Evolutionary conservation across 306 rosid genomes (phyloP).

Genomic region (Cucurbita maxima): DNA sequence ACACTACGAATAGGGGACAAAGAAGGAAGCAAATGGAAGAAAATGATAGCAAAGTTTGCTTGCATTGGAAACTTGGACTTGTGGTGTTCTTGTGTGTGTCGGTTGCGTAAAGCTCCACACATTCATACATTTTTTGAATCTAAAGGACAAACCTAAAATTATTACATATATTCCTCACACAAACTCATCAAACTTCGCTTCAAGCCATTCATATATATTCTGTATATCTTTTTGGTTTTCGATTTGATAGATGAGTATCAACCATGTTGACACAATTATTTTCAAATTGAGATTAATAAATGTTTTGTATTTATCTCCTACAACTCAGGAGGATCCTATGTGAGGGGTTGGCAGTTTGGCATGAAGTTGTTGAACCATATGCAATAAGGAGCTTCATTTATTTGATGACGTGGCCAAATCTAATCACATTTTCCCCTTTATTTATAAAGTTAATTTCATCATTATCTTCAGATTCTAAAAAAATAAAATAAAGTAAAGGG

Average conservation of each 20-base stretch:
- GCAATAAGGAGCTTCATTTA: neutral
- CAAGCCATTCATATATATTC: neutral
- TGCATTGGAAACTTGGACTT: neutral
- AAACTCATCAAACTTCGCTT: neutral
- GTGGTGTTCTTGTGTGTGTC: neutral
- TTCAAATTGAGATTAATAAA: no score
- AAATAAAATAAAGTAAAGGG: neutral
- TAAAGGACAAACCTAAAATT: neutral
- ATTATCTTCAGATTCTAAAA: neutral
- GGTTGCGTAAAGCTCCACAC: slow-evolving; percentile 2
- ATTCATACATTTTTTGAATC: neutral
- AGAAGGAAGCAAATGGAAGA: neutral
- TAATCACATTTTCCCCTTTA: neutral
- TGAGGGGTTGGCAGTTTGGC: neutral
- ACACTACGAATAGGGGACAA: neutral
- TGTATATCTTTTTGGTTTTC: neutral
- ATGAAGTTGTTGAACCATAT: neutral
- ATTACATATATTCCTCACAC: neutral
- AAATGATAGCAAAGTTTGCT: slow-evolving; percentile 4
- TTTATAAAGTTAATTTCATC: neutral
- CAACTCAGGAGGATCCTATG: slow-evolving; percentile 1
- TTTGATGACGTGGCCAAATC: neutral
- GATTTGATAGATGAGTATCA: no score
- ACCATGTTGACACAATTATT: no score
- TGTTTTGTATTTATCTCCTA: neutral